Base-by-base conservation (phyloP, 768 basidiomycete genomes). In the Leccinellum rugosiceps region DNA sequence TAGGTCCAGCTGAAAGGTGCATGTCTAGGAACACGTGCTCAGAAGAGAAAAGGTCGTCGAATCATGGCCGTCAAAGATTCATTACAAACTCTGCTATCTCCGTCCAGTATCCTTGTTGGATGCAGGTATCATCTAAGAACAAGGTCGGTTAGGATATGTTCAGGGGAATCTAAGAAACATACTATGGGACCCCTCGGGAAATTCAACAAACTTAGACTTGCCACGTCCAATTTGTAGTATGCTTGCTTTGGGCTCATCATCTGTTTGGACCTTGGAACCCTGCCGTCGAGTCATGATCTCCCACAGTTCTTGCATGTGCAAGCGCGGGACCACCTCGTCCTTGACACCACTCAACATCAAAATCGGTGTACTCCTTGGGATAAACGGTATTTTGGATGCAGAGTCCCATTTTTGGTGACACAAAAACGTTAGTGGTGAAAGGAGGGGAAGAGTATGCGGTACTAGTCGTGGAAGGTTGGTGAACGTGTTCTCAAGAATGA, bases 401-500 rank as follows among this genome's bases (percentile, higher is more conserved):
- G 90, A 91, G 66, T 92, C 85, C 94, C 94, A 96, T 68, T 87
- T 89, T 70, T 96, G 85, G 65, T 93, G 86, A 63, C 92, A 88
- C 13, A 94, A 81, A 72, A 88, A 88, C 19, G 91, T 76, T 66
- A 94, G 78, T 3, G 86, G 88, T 0, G 82, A 77, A 30, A 94
- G 79, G 31, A 82, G 68, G 6, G 94, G 94, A 32, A 97, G 75
- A 15, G 88, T 83, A 58, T 84, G 77, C 0, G 92, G 94, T n/a
- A 97, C 83, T 15, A 96, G 82, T 51, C 79, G 81, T 6, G 88
- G 88, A 28, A 98, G 81, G 43, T 89, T 92, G 32, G 88, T 83
- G 72, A 97, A 97, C 0, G 95, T 96, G 70, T 97, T 98, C 76
- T 98, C 95, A 57, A 98, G 79, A 55, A 98, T 82, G 15, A 97